Base-by-base conservation (phyloP, 2,329 filamentous ascomycete genomes). In the Colletotrichum spinosum region DNA sequence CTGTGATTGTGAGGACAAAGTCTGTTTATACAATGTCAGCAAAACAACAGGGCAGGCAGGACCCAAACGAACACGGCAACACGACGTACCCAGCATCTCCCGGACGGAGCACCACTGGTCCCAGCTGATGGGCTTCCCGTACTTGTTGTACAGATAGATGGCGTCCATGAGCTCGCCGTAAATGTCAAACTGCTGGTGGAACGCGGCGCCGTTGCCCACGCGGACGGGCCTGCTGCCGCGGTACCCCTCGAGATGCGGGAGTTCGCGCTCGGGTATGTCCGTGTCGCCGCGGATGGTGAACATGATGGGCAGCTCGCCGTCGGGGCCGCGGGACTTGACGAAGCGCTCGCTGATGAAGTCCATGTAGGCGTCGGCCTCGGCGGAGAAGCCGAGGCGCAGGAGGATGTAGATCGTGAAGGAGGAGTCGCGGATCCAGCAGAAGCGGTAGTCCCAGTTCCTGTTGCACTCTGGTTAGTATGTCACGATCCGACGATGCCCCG, bases 351-450 rank as follows among this genome's bases (percentile, higher is more conserved):
- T 92, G 69, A 94, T 93, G 73, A 93, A 94, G 58, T 85, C 84
- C 84, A 93, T 93, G 75, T 93, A 94, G 1, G 90, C 88, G 73
- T 94, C 90, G 4, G 91, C 91, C 75, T 94, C 92, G 17, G 89
- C 85, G 35, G 83, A 88, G 77, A 93, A 94, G 6, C 92, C 92
- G 74, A 94, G 86, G 12, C 91, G 88, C 2, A 94, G 84, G 37
- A 94, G 83, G 67, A 94, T 90, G 70, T 94, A 94, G 69, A 93
- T 88, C 1, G 90, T 92, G 76, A 93, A 93, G 69, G 89, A 92
- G 0, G 89, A 88, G 77, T 94, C 91, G 25, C 92, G 85, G 41
- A 94, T 87, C 92, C 92, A 94, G 9, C 85, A 92, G 76, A 87
- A 94, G n/a, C 90, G 84, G 72, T 92, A 92, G 74, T 92, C 90